phyloP scores from a whole-genome alignment of 2,329 filamentous ascomycete genomes.

The Pyrenophora graminea region DNA sequence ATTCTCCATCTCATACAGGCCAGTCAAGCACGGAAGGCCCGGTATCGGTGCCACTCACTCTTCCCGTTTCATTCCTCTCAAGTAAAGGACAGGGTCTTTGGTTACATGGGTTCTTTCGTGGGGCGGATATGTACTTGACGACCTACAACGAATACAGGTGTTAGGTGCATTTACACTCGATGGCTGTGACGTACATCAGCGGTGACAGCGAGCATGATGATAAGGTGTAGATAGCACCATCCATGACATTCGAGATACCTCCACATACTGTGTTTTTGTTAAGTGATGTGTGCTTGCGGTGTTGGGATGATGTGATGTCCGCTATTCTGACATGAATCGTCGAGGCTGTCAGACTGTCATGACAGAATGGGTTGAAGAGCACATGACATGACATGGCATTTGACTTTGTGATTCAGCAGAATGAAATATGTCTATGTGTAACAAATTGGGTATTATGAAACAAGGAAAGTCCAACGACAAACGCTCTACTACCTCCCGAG shows the following conservation, averaged over 20 bases:
- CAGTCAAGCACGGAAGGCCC: conserved; percentile 99
- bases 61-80: conserved; percentile 99
- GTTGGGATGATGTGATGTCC: neutral
- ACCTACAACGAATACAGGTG: conserved; percentile 47
- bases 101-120: conserved; percentile 48
- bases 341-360: neutral
- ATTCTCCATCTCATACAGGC: conserved; percentile 99
- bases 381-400: too few species aligned
- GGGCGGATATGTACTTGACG: conserved; percentile 47
- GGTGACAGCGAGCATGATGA: conserved; percentile 36
- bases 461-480: conserved; percentile 7
- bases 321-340: neutral
- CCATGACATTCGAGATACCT: conserved; percentile 39
- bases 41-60: conserved; percentile 99
- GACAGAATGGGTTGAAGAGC: too few species aligned
- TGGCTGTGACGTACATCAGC: conserved; percentile 40
- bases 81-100: conserved; percentile 65
- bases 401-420: too few species aligned
- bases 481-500: conserved; percentile 62
- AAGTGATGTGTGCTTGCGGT: neutral
- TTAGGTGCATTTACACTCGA: conserved; percentile 45
- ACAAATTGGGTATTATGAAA: conserved; percentile 22
- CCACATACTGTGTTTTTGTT: conserved; percentile 11
- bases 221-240: conserved; percentile 38
- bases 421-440: neutral